Conservation (phyloP, 2,329 filamentous ascomycete species). For the Elsinoe ampelina region DNA sequence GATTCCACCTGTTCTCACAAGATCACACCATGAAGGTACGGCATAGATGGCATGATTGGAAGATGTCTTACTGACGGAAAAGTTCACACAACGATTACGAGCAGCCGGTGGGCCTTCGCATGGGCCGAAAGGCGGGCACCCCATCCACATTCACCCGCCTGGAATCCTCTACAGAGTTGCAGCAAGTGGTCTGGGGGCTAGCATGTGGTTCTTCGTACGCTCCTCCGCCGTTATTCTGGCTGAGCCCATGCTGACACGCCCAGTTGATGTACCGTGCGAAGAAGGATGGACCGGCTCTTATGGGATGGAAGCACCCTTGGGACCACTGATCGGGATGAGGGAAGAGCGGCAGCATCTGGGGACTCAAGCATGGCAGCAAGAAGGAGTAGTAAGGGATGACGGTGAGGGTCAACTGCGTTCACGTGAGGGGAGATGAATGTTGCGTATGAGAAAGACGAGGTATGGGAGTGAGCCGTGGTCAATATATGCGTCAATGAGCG, state of each 20-base stretch:
- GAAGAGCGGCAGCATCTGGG: background rate
- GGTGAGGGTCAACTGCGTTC: background rate
- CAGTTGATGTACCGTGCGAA: slow-evolving; percentile 84
- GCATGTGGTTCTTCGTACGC: slow-evolving; percentile 99
- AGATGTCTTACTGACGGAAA: background rate
- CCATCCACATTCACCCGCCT: slow-evolving; percentile 50
- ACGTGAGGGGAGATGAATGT: too few relatives aligned
- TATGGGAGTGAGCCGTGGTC: too few relatives aligned
- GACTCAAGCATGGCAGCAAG: background rate
- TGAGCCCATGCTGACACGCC: background rate
- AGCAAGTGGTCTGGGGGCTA: slow-evolving; percentile 78
- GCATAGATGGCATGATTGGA: background rate
- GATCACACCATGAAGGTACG: slow-evolving; percentile 2
- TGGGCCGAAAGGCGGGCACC: slow-evolving; percentile 39
- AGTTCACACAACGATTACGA: slow-evolving; percentile 16
- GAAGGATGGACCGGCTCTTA: slow-evolving; percentile 70
- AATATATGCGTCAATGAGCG: too few relatives aligned
- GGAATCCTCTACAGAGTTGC: slow-evolving; percentile 71
- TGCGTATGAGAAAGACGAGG: too few relatives aligned
- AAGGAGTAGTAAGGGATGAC: background rate
- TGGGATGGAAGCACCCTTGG: slow-evolving; percentile 96
- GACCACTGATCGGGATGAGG: slow-evolving; percentile 57
- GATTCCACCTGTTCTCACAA: background rate
- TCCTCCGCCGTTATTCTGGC: background rate
- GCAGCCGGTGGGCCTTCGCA: slow-evolving; percentile 5